These are phyloP conservation scores for Lyophyllum semitale DNA, from an alignment of 768 basidiomycete species.

Conservation along the genomic window DNA sequence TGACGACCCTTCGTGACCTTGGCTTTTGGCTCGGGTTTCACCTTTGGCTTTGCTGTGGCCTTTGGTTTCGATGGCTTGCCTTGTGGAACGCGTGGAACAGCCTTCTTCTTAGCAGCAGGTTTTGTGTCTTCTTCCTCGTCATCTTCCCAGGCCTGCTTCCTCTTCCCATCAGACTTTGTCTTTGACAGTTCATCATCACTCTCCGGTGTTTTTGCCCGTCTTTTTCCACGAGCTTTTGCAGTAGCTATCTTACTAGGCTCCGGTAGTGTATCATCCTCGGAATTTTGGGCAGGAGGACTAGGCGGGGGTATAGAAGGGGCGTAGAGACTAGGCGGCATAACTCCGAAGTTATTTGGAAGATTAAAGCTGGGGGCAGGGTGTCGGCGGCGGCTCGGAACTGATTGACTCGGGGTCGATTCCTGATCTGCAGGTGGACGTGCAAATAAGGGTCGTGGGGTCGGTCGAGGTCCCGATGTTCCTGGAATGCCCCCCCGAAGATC, in stretches of 20 bases:
- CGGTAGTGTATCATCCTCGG: background rate
- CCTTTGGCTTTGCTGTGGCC: slow-evolving; percentile 6
- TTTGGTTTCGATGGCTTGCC: background rate
- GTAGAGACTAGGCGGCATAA: background rate
- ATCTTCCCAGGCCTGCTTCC: background rate
- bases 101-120: background rate
- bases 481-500: background rate
- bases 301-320: background rate
- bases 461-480: background rate
- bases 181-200: background rate
- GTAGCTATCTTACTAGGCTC: background rate
- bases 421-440: background rate
- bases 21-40: background rate
- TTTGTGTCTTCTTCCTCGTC: background rate
- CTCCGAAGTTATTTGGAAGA: background rate
- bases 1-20: background rate
- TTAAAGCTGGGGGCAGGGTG: background rate
- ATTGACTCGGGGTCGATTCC: background rate
- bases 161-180: background rate
- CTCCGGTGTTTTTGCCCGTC: background rate
- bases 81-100: background rate
- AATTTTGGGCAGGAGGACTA: background rate
- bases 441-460: background rate
- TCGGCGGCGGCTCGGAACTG: background rate
- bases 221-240: background rate